phyloP scores from a whole-genome alignment of 192 early-diverging fungal species.

The Cetraspora pellucida region DNA sequence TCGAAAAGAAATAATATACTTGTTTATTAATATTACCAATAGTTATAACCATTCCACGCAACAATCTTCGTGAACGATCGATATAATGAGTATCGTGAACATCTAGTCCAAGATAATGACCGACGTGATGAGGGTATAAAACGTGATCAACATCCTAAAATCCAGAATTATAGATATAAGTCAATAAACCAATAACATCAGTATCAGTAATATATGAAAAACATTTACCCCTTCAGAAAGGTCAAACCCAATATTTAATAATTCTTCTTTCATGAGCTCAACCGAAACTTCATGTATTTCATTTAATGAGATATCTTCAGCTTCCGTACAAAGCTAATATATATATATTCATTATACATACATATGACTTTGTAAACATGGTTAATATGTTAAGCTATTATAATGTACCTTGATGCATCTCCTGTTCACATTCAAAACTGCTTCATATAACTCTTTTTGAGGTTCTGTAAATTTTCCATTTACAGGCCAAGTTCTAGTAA shows the following conservation, averaged over 20 bases:
- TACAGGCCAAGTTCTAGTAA: slow-evolving; percentile 93
- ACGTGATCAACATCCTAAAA: slow-evolving; percentile 71
- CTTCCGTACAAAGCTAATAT: slow-evolving; percentile 56
- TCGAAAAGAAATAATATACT: background rate
- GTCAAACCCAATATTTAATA: slow-evolving; percentile 69
- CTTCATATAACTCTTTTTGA: slow-evolving; percentile 84
- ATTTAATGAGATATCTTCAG: slow-evolving; percentile 68
- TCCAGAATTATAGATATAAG: background rate
- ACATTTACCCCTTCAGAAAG: slow-evolving; percentile 55
- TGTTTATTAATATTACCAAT: slow-evolving; percentile 54
- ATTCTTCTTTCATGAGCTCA: slow-evolving; percentile 67
- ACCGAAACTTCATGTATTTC: slow-evolving; percentile 80
- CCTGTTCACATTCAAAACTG: slow-evolving; percentile 83
- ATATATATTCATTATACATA: too few species aligned
- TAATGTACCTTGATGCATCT: slow-evolving; percentile 74
- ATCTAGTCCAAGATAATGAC: slow-evolving; percentile 94
- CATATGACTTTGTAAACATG: too few species aligned
- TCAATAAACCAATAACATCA: background rate
- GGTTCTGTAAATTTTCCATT: slow-evolving; percentile 79
- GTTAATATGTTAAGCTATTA: too few species aligned
- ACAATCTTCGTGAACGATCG: slow-evolving; percentile 68
- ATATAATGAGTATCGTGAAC: slow-evolving; percentile 88
- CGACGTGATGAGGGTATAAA: slow-evolving; percentile 93
- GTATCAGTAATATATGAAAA: background rate
- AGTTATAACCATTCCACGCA: slow-evolving; percentile 87